These are phyloP conservation scores for Phlebopus sp. DNA, from an alignment of 1,284 basidiomycete genomes.

Conservation along the genomic window DNA sequence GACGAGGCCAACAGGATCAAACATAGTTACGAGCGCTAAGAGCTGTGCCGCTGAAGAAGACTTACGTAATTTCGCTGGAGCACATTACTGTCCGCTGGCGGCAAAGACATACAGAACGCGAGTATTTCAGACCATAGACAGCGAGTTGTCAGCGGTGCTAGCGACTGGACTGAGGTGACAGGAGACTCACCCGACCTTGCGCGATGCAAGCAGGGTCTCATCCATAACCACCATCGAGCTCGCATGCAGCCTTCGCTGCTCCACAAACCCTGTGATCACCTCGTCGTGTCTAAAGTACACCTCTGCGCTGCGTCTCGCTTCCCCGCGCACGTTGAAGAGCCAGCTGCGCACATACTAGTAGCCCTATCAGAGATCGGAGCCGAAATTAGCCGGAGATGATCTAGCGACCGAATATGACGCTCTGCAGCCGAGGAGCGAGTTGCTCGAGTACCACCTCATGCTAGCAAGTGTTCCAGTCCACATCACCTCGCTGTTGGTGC, in stretches of 20 bases:
- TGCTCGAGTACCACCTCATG: too few species aligned
- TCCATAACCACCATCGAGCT: conserved; percentile 20
- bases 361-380: too few species aligned
- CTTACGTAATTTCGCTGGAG: too few species aligned
- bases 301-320: conserved; percentile 26
- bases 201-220: conserved; percentile 16
- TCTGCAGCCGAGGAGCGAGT: too few species aligned
- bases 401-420: too few species aligned
- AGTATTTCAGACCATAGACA: neutral
- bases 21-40: too few species aligned
- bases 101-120: too few species aligned
- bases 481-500: neutral
- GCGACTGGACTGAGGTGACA: conserved; percentile 10
- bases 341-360: too few species aligned
- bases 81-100: too few species aligned
- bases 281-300: conserved; percentile 33
- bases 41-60: too few species aligned
- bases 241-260: conserved; percentile 22
- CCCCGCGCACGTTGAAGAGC: conserved; percentile 11
- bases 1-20: conserved; percentile 7
- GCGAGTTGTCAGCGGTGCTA: neutral
- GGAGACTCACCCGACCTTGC: conserved; percentile 21
- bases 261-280: conserved; percentile 16
- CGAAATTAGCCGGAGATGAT: too few species aligned
- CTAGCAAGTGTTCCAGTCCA: too few species aligned